Evolutionary conservation across 352 stramenopile genomes (phyloP).

Genomic region (Pythium myriotylum): DNA sequence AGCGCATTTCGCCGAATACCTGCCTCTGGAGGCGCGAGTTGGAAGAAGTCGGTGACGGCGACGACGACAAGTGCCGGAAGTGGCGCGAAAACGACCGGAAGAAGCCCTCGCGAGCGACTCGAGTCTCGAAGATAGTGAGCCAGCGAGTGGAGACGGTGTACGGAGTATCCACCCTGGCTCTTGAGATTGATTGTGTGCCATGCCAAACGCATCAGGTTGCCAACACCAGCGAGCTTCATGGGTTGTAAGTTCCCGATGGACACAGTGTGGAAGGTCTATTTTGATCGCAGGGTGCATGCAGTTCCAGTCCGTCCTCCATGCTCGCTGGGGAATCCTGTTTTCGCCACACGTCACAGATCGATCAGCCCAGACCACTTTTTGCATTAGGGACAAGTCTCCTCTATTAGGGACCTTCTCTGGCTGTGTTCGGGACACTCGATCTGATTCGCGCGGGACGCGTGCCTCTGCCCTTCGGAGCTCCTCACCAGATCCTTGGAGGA

Average conservation of each 20-base stretch:
- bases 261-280: too few relatives aligned
- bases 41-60: conserved; percentile 21
- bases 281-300: too few relatives aligned
- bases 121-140: not conserved
- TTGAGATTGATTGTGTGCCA: conserved; percentile 7
- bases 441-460: conserved; percentile 18
- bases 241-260: too few relatives aligned
- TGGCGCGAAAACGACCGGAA: conserved; percentile 17
- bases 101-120: not conserved
- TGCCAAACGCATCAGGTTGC: not conserved
- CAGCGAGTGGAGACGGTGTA: not conserved
- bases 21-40: conserved; percentile 11
- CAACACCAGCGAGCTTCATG: too few relatives aligned
- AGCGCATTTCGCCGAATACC: conserved; percentile 15
- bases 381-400: too few relatives aligned
- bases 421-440: conserved; percentile 11
- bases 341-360: too few relatives aligned
- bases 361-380: too few relatives aligned
- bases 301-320: too few relatives aligned
- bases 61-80: conserved; percentile 27
- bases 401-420: too few relatives aligned
- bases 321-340: too few relatives aligned
- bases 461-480: not conserved
- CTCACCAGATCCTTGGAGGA: not conserved
- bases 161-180: conserved; percentile 3